phyloP scores from a whole-genome alignment of 768 basidiomycete species.

The Arthromyces matolae region DNA sequence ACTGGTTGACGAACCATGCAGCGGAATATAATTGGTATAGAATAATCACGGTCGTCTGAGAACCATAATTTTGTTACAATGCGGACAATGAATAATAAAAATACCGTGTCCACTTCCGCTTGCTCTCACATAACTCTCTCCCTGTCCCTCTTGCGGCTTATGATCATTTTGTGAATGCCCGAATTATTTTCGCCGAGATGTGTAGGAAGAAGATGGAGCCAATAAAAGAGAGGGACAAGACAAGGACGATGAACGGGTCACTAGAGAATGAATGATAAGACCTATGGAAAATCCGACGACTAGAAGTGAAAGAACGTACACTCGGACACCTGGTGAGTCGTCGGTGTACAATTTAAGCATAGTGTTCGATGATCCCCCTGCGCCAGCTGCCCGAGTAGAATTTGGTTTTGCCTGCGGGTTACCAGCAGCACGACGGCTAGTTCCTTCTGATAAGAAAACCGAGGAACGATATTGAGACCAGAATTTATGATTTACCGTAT shows the following conservation, averaged over 20 bases:
- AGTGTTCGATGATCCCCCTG: constrained; percentile 94
- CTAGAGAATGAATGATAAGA: constrained; percentile 33
- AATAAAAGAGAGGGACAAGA: constrained; percentile 94
- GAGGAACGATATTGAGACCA: background rate
- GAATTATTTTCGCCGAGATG: constrained; percentile 92
- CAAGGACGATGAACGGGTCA: constrained; percentile 94
- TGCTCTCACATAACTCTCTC: constrained; percentile 6
- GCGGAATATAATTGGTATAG: constrained; percentile 26
- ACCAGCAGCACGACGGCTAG: constrained; percentile 71
- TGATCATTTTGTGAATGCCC: constrained; percentile 78
- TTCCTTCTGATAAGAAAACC: constrained; percentile 5
- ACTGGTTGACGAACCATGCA: background rate
- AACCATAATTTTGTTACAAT: constrained; percentile 37
- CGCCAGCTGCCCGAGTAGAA: constrained; percentile 86
- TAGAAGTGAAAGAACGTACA: constrained; percentile 60
- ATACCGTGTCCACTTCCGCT: constrained; percentile 23
- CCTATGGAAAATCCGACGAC: background rate
- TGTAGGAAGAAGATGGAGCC: constrained; percentile 99
- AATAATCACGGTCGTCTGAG: constrained; percentile 27
- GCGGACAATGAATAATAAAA: constrained; percentile 24
- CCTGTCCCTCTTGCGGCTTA: background rate
- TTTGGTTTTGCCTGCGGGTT: constrained; percentile 70
- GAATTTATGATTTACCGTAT: constrained; percentile 56
- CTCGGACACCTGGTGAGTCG: constrained; percentile 93
- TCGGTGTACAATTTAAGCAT: constrained; percentile 99